Conservation (phyloP, 306 rosid species). For the Cicer judaicum region DNA sequence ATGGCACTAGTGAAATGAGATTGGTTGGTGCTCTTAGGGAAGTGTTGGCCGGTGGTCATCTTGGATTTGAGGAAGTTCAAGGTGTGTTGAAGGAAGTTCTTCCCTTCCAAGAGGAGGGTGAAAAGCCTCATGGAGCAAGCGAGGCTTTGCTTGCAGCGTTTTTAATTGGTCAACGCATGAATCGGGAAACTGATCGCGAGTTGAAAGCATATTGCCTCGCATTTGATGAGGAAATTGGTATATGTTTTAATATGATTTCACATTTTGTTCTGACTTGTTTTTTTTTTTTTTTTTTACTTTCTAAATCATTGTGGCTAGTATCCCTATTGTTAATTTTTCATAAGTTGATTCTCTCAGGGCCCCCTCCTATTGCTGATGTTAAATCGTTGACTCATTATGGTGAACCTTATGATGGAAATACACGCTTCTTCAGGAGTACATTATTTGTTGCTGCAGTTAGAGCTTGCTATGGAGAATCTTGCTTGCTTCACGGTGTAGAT, state of each 20-base stretch:
- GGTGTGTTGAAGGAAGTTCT: constrained; percentile 84
- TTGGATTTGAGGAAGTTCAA: constrained; percentile 95
- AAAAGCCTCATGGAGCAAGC: constrained; percentile 58
- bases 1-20: constrained; percentile 77
- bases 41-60: constrained; percentile 94
- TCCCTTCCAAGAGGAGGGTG: constrained; percentile 58
- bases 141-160: constrained; percentile 91
- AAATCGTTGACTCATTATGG: constrained; percentile 92
- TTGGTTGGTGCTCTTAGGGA: constrained; percentile 95
- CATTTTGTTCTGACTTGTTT: constrained; percentile 34
- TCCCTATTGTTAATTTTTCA: constrained; percentile 38
- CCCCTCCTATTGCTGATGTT: constrained; percentile 88
- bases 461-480: constrained; percentile 90
- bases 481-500: constrained; percentile 91
- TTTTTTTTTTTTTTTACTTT: background rate
- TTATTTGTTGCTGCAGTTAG: constrained; percentile 93
- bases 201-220: constrained; percentile 95
- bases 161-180: constrained; percentile 97
- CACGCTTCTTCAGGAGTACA: constrained; percentile 95
- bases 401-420: constrained; percentile 96
- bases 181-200: constrained; percentile 92
- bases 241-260: constrained; percentile 39
- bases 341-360: constrained; percentile 60
- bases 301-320: background rate
- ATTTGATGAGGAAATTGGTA: constrained; percentile 92